Evolutionary conservation across 352 stramenopile genomes (phyloP), one percentile per base, ranked within the genome.

Genomic region (Phytophthora tentaculata): DNA sequence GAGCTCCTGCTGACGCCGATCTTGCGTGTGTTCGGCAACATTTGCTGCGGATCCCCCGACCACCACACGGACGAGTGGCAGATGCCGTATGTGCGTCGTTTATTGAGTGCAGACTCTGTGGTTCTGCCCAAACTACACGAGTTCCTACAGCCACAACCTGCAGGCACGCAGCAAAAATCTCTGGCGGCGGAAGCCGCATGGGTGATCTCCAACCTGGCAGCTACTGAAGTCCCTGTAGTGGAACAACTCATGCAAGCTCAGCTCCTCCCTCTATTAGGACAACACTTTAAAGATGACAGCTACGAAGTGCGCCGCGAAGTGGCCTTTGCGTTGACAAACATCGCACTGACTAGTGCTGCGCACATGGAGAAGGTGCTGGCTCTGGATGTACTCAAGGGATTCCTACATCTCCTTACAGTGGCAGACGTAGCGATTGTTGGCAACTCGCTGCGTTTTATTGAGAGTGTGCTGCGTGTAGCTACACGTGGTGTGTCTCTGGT

Each of bases 51-150:
- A 22, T 74, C 81, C 7, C 56, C 73, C 0, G 84, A 92, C 55
- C 85, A 94, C 58, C 81, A 91, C 64, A 90, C 82, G 37, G 81
- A 92, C 71, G 71, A 79, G 43, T 92, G 84, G 84, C 83, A 91
- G 51, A 61, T 93, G 61, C 86, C 82, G 28, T 84, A 84, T 47
- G 64, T 90, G 35, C 71, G 78, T 22, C 73, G 71, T 6, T 51
- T 91, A 37, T 63, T 91, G 32, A 54, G 62, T 26, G 43, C 55
- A 28, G 76, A 91, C 7, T 88, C 79, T 19, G 61, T 79, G 2
- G 88, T 93, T 35, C 54, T 93, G 14, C 74, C 71, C 16, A 91
- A 90, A 64, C 56, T 94, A 12, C 37, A 64, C 23, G 78, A 74
- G 53, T 90, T 94, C 44, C 61, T 94, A 24, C 70, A 86, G 45